Evolutionary conservation across 2,329 filamentous ascomycete species (phyloP), one percentile per base, ranked within the genome.

Genomic region (Dissoconium aciculare): DNA sequence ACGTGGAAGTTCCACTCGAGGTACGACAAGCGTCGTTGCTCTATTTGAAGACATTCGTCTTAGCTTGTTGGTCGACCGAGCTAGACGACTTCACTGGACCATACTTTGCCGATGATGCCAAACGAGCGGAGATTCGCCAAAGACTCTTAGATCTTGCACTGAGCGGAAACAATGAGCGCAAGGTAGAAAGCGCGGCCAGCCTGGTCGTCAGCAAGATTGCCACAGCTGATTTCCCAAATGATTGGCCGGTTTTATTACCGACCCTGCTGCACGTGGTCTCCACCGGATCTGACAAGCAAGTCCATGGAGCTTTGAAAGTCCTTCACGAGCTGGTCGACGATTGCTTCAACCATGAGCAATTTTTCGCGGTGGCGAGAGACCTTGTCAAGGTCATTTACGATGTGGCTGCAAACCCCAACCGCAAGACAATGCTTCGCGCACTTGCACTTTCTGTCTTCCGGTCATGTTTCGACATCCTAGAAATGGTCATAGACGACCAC

Each of bases 401-500:
- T 45, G 78, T 93, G 21, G 83, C 85, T 10, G 66, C 80, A 34
- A 80, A 80, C 52, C 71, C 78, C 36, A 67, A 66, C 38, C 73
- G 81, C 45, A 84, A 81, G 51, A 67, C 78, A 6, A 51, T 45
- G 5, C 64, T 93, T 35, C 72, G 89, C 38, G 83, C 84, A 16
- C 64, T 95, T 43, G 81, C 89, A 23, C 78, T 95, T 25, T 82
- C 79, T 24, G 81, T 94, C 35, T 93, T 95, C 64, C 72, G 83
- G 34, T 74, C 74, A 28, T 93, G 83, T 57, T 92, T 98, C 54
- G 84, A 95, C 52, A 81, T 89, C 34, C 71, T 98, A 60, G 84
- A 95, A 58, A 92, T 94, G 71, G 80, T 95, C 42, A 79, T 93
- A 64, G 85, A 93, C 43, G 82, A 92, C 44, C 81, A 95, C 57